Evolutionary conservation across 2,329 filamentous ascomycete genomes (phyloP), one percentile per base, ranked within the genome.

Genomic region (Claviceps sp.): DNA sequence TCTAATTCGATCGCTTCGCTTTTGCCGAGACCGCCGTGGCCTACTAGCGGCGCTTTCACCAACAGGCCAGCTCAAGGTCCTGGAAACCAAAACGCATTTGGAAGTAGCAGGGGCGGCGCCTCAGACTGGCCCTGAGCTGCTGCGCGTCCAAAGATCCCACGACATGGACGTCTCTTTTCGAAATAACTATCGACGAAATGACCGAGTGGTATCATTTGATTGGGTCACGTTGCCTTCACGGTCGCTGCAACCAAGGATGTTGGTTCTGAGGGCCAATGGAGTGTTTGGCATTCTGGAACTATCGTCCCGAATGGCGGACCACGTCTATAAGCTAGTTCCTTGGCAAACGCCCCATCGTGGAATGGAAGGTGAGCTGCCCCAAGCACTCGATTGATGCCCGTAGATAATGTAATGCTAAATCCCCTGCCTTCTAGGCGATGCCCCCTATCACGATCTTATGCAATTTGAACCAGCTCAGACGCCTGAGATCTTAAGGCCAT

Each of bases 201-300:
- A 83, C 52, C 74, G 78, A 19, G 82, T 84, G 37, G 78, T 84
- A 7, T 84, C 81, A 0, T 84, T 84, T 62, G 81, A 85, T 61
- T 85, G 81, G 81, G 68, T 84, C 10, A 82, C 77, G 3, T 68
- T 82, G 47, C 71, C 74, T 11, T 78, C 76, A 3, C 70, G 77
- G 3, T 72, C 73, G 14, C 60, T 82, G 48, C 74, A 74, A 24
- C 78, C 80, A 34, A 73, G 81, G n/a, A 67, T 81, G 41, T 63
- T 84, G 24, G 78, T 80, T 1, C 63, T 84, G 26, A 73, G 80
- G 26, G 78, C 78, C 38, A 83, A 76, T 56, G 80, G 81, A 17
- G 70, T 68, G 14, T 80, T 83, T 60, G 78, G 81, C 34, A 79
- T 85, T 17, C 62, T 84, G 26, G 76, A 82, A 56, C 77, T 79